A percentile compares a stretch with the other conserved stretches of the same genome.
Conservation (phyloP, 2,329 filamentous ascomycete species). For the Arthrobotrys sphaeroides region DNA sequence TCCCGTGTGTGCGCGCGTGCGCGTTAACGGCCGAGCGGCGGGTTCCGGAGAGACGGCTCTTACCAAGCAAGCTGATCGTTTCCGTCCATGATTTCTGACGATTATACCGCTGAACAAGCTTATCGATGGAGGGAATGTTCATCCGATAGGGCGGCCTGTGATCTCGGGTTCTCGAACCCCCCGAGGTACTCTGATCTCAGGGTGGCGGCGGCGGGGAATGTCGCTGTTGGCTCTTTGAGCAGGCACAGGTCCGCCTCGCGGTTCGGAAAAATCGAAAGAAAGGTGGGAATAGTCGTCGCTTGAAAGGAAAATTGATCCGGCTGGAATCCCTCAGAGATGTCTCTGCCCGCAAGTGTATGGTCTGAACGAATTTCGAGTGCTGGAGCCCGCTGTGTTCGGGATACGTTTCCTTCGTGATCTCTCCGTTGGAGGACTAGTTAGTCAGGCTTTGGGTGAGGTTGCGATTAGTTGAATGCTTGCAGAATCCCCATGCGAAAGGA, state of each 20-base stretch:
- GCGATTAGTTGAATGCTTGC: conserved; percentile 42
- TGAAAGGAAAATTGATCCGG: neutral
- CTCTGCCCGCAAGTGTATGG: conserved; percentile 1
- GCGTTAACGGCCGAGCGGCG: neutral
- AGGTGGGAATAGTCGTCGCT: neutral
- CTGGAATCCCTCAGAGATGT: neutral
- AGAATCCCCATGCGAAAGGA: conserved; percentile 38
- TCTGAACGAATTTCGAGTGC: neutral
- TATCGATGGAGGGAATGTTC: conserved; percentile 35
- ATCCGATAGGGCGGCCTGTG: conserved; percentile 31
- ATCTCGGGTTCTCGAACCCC: conserved; percentile 14
- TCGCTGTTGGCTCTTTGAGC: conserved; percentile 10
- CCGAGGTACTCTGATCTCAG: neutral
- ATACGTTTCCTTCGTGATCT: conserved; percentile 16
- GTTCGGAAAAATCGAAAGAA: conserved; percentile 36
- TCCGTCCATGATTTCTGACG: conserved; percentile 47
- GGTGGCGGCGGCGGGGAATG: conserved; percentile 6
- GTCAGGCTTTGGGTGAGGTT: conserved; percentile 20
- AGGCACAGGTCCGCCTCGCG: conserved; percentile 46
- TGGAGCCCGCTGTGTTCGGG: neutral
- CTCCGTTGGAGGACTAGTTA: conserved; percentile 3
- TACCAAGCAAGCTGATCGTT: conserved; percentile 52
- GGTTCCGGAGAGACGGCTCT: conserved; percentile 1
- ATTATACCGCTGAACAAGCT: conserved; percentile 34
- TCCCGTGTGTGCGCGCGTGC: conserved; percentile 5